Percentiles rank a stretch among this genome's conserved stretches.
phyloP scores from a whole-genome alignment of 495 filamentous ascomycete species.

The Penicillium waksmanii region DNA sequence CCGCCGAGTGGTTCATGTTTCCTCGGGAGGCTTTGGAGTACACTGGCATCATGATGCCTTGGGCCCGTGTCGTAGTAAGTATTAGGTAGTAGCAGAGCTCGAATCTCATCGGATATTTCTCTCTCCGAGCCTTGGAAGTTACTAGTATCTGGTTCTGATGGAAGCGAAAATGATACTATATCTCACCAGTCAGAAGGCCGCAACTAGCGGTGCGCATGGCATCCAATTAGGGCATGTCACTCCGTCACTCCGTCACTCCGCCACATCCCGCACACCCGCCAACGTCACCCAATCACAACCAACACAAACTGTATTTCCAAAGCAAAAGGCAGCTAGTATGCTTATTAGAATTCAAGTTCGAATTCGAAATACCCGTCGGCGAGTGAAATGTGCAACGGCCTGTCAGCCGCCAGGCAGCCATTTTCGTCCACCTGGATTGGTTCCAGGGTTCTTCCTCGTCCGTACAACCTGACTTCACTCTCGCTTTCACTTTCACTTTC shows the following conservation, averaged over 20 bases:
- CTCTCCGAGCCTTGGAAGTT: too few relatives aligned
- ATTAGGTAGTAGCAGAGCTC: too few relatives aligned
- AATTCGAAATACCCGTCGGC: neutral
- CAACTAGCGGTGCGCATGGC: too few relatives aligned
- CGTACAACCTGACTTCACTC: conserved; percentile 7
- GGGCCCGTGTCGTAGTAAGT: too few relatives aligned
- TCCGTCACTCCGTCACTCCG: neutral
- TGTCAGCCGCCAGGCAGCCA: conserved; percentile 12
- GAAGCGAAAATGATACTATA: too few relatives aligned
- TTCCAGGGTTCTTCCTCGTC: conserved; percentile 4
- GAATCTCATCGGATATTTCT: too few relatives aligned
- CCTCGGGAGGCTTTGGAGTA: too few relatives aligned
- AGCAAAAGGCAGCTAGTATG: neutral
- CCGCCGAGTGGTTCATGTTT: too few relatives aligned
- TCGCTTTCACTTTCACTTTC: neutral
- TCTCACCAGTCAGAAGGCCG: too few relatives aligned
- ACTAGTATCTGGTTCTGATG: too few relatives aligned
- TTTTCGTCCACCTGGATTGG: neutral
- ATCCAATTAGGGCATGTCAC: neutral
- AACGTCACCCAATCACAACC: neutral
- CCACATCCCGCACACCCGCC: neutral
- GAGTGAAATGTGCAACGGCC: conserved; percentile 1
- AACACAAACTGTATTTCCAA: neutral
- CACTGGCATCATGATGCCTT: too few relatives aligned
- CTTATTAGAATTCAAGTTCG: too few relatives aligned